Evolutionary conservation across 2,329 filamentous ascomycete species (phyloP), one percentile per base, ranked within the genome.

Genomic region (Esteya vermicola): DNA sequence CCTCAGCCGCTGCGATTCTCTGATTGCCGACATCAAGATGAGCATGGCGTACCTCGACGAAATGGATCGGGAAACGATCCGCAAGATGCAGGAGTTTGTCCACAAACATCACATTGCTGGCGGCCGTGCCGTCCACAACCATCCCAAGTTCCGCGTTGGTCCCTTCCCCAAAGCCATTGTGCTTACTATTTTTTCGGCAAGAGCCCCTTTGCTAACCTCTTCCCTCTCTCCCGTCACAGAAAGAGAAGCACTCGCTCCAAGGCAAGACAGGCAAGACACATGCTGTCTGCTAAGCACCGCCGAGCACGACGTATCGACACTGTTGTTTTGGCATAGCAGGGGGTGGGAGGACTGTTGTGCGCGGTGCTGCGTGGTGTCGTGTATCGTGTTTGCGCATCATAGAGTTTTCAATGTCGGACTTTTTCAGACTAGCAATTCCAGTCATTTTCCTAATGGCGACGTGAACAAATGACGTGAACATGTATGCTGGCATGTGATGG

Each of bases 191-290:
- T 14, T 6, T 18, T 22, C 3, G 9, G n/a, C 10, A 12, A 18
- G 20, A 10, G 22, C 10, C 23, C n/a, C 10, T n/a, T 21, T 44
- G 13, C 46, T 45, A 9, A 38, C 37, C 19, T 13, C n/a, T n/a
- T 14, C 31, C 8, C 27, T 10, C 2, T 39, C 32, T 25, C 14
- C 13, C 22, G 0, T 1, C 39, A 46, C 58, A 78, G 61, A 74
- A 80, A 47, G 86, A 94, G 64, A 74, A 75, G 50, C 89, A 96
- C 61, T 89, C 81, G 42, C 63, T 96, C 49, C 85, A 93, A 63
- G 88, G 84, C 14, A 88, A 91, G 73, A 74, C 75, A 43, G 88
- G 85, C 41, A 95, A 95, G 73, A 89, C 85, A 2, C 88, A 94
- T 59, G 79, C 75, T 30, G 67, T 93, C 43, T 95, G 88, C 62